phyloP scores from a whole-genome alignment of 352 stramenopile genomes.

The Phytopythium mirpurense region DNA sequence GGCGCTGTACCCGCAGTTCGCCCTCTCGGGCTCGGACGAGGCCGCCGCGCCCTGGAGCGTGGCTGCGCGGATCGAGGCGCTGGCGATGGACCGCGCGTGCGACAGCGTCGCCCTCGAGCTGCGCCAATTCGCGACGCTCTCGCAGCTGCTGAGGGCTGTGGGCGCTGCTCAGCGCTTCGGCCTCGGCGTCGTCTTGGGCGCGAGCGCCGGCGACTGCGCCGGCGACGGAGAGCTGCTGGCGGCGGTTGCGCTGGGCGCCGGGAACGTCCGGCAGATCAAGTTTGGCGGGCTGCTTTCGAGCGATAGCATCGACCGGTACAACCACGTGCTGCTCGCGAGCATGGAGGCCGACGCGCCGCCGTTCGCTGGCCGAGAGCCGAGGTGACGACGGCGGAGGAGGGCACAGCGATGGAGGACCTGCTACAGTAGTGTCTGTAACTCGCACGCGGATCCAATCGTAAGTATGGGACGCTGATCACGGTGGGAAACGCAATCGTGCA shows the following conservation, averaged over 20 bases:
- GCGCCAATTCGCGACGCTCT: conserved; percentile 50
- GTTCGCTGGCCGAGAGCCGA: conserved; percentile 34
- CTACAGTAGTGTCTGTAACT: too few relatives aligned
- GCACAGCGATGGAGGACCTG: too few relatives aligned
- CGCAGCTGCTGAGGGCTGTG: conserved; percentile 33
- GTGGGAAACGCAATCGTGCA: neutral
- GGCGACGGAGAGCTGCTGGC: conserved; percentile 32
- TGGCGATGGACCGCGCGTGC: conserved; percentile 50
- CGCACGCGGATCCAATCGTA: neutral
- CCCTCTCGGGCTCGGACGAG: conserved; percentile 32
- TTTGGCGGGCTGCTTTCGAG: conserved; percentile 48
- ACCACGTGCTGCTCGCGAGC: conserved; percentile 39
- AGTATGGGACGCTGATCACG: neutral
- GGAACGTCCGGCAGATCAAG: conserved; percentile 55
- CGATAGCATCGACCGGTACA: conserved; percentile 51
- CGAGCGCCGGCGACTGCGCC: conserved; percentile 20
- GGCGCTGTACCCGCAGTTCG: neutral
- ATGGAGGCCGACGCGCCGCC: conserved; percentile 33
- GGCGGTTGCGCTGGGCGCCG: conserved; percentile 42
- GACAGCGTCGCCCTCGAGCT: conserved; percentile 57
- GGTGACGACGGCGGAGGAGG: conserved; percentile 13
- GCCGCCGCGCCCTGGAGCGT: conserved; percentile 48
- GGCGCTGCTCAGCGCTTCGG: conserved; percentile 44
- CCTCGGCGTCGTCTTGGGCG: conserved; percentile 44
- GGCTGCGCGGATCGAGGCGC: conserved; percentile 19